These are phyloP conservation scores for Ustilago xerochloae DNA, from an alignment of 1,284 basidiomycete species.

Conservation along the genomic window DNA sequence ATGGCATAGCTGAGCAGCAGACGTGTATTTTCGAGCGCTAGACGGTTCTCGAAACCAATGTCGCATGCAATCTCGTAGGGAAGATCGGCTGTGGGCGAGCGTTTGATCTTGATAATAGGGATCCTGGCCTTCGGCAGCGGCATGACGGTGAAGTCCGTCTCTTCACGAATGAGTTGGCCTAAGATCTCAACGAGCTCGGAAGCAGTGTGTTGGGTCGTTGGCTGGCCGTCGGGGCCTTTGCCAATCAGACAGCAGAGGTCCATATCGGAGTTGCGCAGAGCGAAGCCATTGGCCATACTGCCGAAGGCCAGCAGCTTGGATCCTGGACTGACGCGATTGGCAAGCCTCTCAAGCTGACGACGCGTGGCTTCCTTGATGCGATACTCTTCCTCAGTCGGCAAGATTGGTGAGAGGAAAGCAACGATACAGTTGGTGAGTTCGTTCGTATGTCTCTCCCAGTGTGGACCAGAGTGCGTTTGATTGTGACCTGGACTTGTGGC, in stretches of 20 bases:
- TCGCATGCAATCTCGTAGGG: conserved; percentile 82
- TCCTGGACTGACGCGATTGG: conserved; percentile 91
- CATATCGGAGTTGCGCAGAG: conserved; percentile 96
- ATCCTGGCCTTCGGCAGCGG: conserved; percentile 95
- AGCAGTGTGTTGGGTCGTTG: conserved; percentile 69
- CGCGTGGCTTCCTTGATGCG: conserved; percentile 88
- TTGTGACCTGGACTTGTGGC: conserved; percentile 29
- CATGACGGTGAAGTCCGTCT: conserved; percentile 98
- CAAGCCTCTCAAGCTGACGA: conserved; percentile 90
- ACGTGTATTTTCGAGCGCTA: conserved; percentile 96
- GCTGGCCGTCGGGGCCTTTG: conserved; percentile 32
- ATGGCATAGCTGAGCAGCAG: conserved; percentile 96
- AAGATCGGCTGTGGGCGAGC: conserved; percentile 85
- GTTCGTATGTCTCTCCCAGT: conserved; percentile 61
- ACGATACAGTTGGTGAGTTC: conserved; percentile 66
- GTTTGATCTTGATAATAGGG: conserved; percentile 95
- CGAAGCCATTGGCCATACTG: conserved; percentile 88
- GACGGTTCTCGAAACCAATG: conserved; percentile 96
- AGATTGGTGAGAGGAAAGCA: conserved; percentile 63
- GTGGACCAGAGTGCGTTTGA: conserved; percentile 23
- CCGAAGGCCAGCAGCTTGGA: conserved; percentile 92
- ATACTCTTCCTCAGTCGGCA: conserved; percentile 68
- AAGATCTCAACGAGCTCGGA: conserved; percentile 93
- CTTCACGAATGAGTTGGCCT: conserved; percentile 90
- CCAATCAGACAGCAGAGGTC: conserved; percentile 91